Conservation (phyloP, 805 yeast genomes). For the Cyberlindnera maclurae region DNA sequence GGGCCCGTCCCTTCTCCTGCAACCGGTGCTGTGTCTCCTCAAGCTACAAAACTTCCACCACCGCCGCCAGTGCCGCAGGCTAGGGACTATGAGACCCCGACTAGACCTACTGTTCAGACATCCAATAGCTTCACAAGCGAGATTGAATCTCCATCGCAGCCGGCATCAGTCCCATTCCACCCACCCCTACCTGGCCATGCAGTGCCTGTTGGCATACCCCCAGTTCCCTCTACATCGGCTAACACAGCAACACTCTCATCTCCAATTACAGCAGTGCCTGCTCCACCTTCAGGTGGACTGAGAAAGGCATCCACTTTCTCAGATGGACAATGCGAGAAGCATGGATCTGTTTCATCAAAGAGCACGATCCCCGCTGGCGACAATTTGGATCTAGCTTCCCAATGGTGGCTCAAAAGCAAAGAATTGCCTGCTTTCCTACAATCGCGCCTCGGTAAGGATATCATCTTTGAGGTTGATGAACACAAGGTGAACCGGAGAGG, state of each 20-base stretch:
- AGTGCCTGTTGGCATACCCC: too few relatives aligned
- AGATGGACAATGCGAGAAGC: background rate
- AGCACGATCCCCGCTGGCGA: constrained; percentile 13
- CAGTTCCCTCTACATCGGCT: too few relatives aligned
- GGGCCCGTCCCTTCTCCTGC: too few relatives aligned
- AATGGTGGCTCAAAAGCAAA: constrained; percentile 61
- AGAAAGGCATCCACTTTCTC: constrained; percentile 18
- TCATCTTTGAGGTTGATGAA: constrained; percentile 62
- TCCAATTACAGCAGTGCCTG: constrained; percentile 1
- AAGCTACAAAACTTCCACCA: constrained; percentile 16
- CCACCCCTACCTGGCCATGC: too few relatives aligned
- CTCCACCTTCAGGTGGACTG: constrained; percentile 8
- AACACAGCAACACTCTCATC: too few relatives aligned
- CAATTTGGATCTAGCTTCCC: constrained; percentile 26
- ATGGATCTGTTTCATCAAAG: constrained; percentile 3
- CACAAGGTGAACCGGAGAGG: constrained; percentile 49
- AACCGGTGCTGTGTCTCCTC: too few relatives aligned
- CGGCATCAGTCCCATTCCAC: too few relatives aligned
- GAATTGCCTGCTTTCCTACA: constrained; percentile 50
- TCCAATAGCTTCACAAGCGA: background rate
- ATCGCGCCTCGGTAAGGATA: constrained; percentile 36
- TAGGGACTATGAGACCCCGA: constrained; percentile 1
- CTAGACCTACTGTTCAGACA: background rate
- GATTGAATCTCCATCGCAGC: too few relatives aligned
- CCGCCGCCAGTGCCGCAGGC: constrained; percentile 3